Evolutionary conservation across 2,329 filamentous ascomycete genomes (phyloP).

Genomic region (Fonsecaea erecta): DNA sequence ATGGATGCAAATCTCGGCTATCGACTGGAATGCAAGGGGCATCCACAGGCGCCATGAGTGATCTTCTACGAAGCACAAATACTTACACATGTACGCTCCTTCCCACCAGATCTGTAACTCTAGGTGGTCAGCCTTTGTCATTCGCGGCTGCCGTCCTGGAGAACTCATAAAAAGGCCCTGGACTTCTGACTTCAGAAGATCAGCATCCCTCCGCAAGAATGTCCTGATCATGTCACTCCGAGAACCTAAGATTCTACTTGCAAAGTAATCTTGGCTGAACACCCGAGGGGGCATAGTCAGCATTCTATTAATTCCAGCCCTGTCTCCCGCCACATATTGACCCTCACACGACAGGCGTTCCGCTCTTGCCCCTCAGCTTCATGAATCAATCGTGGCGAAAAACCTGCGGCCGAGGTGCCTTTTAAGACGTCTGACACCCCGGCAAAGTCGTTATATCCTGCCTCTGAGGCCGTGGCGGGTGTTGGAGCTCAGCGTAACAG

Average conservation of each 20-base stretch:
- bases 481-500: neutral
- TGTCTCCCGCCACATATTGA: neutral
- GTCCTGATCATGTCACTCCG: neutral
- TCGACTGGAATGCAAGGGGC: neutral
- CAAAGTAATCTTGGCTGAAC: constrained; percentile 6
- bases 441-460: neutral
- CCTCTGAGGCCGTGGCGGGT: neutral
- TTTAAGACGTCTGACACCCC: constrained; percentile 4
- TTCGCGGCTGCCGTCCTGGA: neutral
- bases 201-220: neutral
- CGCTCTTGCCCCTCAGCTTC: constrained; percentile 9
- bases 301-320: constrained; percentile 15
- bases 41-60: neutral
- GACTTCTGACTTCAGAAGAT: constrained; percentile 16
- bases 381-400: constrained; percentile 5
- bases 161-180: neutral
- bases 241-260: constrained; percentile 1
- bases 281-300: constrained; percentile 12
- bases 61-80: neutral
- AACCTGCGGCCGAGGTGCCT: neutral
- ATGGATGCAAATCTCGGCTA: neutral
- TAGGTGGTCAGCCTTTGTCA: constrained; percentile 14
- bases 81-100: neutral
- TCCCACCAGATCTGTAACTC: neutral
- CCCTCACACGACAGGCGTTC: neutral